Evolutionary conservation across 768 basidiomycete genomes (phyloP), one percentile per base, ranked within the genome.

Genomic region (Suillus tomentosus): DNA sequence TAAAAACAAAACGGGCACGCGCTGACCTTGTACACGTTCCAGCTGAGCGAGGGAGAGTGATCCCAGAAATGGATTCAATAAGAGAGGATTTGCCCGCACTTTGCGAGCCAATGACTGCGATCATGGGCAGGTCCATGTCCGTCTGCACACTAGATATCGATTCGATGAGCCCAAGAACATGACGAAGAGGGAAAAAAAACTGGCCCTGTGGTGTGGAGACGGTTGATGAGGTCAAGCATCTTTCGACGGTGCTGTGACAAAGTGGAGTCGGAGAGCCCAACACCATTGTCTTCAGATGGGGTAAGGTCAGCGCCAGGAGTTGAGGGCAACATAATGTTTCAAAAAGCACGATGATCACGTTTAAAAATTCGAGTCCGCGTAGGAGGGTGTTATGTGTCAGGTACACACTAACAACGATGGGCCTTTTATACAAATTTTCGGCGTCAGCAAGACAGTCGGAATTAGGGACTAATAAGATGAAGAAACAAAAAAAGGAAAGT

Each of bases 61-160:
- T 84, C 0, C 90, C 88, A 0, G 89, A 90, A 53, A 92, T 91
- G 0, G 88, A 83, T 67, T 92, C 90, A 13, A 92, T 91, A 5
- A 92, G 79, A 0, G 90, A 92, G 0, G 89, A 90, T 68, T 92
- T 92, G 0, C 91, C 91, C 0, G 88, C 88, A 51, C 86, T 89
- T 66, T 92, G 91, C 2, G 80, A 82, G 1, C 91, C 90, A 19
- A 91, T 83, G 50, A 91, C 91, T 0, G 85, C 87, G 39, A 92
- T 90, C 66, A 86, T 84, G 0, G 91, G 91, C 0, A 92, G 76
- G 67, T 91, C 88, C 11, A 93, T 84, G 60, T 92, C 88, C 15
- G 82, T 78, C 65, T 91, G 85, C 0, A 88, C 87, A 0, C 90
- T 91, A 51, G 13, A 19, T 34, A n/a, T 34, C 14, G 34, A 13